phyloP scores from a whole-genome alignment of 371 early-diverging fungal species.

The Mortierella sp. region DNA sequence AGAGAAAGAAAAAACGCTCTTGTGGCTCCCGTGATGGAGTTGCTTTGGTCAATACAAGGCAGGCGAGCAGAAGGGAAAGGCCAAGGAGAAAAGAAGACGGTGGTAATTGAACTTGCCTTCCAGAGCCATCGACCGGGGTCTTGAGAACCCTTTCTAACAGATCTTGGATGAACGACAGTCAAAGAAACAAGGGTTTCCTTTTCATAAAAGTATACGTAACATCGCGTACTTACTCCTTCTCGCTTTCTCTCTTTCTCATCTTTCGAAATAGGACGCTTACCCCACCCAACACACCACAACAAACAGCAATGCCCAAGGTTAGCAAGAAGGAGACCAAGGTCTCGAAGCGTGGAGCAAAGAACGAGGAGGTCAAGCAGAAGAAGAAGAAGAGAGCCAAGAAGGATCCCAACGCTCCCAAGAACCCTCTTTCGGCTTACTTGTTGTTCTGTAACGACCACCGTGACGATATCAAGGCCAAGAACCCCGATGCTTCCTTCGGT shows the following conservation, averaged over 20 bases:
- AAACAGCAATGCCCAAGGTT: conserved; percentile 49
- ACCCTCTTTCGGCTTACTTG: conserved; percentile 86
- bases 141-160: no score
- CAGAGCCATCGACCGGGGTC: not conserved
- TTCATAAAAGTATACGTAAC: not conserved
- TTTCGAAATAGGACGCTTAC: not conserved
- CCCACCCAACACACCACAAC: conserved; percentile 2
- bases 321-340: conserved; percentile 51
- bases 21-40: not conserved
- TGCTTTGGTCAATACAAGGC: no score
- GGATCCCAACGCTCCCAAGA: conserved; percentile 86
- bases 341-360: conserved; percentile 49
- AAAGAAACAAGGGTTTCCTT: no score
- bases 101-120: not conserved
- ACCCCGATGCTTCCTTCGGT: conserved; percentile 88
- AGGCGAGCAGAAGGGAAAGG: not conserved
- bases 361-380: conserved; percentile 41
- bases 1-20: no score
- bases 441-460: conserved; percentile 85
- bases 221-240: no score
- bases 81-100: not conserved
- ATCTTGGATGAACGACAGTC: no score
- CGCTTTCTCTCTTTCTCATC: not conserved
- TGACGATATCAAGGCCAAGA: conserved; percentile 74
- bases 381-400: conserved; percentile 63